Base-by-base conservation (phyloP, 371 early-diverging fungal genomes). In the Dichotomocladium elegans region DNA sequence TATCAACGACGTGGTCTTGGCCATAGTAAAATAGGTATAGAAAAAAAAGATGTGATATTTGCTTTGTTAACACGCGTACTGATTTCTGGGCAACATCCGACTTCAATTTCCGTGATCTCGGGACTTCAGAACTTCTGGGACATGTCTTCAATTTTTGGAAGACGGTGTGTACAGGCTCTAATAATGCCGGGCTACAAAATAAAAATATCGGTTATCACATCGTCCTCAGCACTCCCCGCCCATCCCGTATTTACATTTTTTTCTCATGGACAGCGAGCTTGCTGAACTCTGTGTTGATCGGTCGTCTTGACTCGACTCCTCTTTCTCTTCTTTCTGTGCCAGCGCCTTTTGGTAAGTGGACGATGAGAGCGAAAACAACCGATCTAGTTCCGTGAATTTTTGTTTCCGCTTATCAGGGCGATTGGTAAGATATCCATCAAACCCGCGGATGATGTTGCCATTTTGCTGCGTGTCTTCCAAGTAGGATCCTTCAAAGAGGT, bases 381-480 rank as follows among this genome's bases (percentile, higher is more conserved):
- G 73, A 47, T 86, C 86, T 4, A 77, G 61, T 31, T 83, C 83
- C 7, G 79, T 79, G 54, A 81, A 81, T 52, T 82, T 81, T 51
- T 74, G 70, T 45, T 76, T 71, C 51, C 80, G 72, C 56, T 80
- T 78, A 47, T 84, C 82, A 10, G 79, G 64, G 31, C 81, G 65
- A 51, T 63, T 70, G 14, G 74, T 74, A 35, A 83, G 61, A 54
- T 90, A 92, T 0, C 87, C 88, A 33, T 90, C 91, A 58, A 91
- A 92, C 0, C 93, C 93, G 27, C 83, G 80, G 44, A 92, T 84
- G 40, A 92, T 85, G 53, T 92, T 92, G 12, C 93, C 93, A 41
- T 81, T 79, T 29, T 76, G 78, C 41, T 80, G 83, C 4, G 93
- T 90, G 41, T 92, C 91, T 64, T 90, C 90, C 41, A 92, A 60